A percentile compares a stretch with the other conserved stretches of the same genome.
Evolutionary conservation across 495 filamentous ascomycete genomes (phyloP).

Genomic region (Aspergillus mulundensis): DNA sequence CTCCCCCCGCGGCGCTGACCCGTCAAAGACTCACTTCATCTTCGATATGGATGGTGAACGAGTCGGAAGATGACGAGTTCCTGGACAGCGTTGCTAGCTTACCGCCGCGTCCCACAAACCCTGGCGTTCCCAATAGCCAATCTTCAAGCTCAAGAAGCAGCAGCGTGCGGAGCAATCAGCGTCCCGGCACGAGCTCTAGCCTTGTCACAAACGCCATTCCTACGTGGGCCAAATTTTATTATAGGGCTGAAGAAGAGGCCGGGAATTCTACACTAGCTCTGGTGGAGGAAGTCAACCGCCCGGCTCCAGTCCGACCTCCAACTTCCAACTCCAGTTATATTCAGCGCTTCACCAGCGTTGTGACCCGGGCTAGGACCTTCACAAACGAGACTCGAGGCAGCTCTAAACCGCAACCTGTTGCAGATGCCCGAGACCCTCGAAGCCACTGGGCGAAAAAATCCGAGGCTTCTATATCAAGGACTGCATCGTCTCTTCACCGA

Average conservation of each 20-base stretch:
- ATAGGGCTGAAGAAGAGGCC: slow-evolving; percentile 33
- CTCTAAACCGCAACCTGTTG: slow-evolving; percentile 17
- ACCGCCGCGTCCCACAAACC: slow-evolving; percentile 31
- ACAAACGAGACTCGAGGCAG: slow-evolving; percentile 18
- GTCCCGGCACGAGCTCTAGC: slow-evolving; percentile 42
- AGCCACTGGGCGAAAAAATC: slow-evolving; percentile 39
- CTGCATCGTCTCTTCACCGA: slow-evolving; percentile 23
- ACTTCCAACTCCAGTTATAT: slow-evolving; percentile 32
- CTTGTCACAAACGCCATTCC: slow-evolving; percentile 53
- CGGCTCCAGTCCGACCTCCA: slow-evolving; percentile 26
- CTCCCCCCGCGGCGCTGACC: slow-evolving; percentile 23
- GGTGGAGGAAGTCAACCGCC: slow-evolving; percentile 33
- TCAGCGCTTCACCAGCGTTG: slow-evolving; percentile 27
- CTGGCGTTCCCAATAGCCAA: slow-evolving; percentile 29
- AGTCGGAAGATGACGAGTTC: slow-evolving; percentile 33
- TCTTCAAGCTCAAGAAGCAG: slow-evolving; percentile 37
- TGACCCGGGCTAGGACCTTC: slow-evolving; percentile 18
- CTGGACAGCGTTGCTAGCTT: slow-evolving; percentile 42
- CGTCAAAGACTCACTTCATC: slow-evolving; percentile 35
- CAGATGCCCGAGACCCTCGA: slow-evolving; percentile 41
- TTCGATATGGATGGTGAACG: slow-evolving; percentile 45
- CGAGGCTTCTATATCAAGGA: slow-evolving; percentile 20
- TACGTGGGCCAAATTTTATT: slow-evolving; percentile 47
- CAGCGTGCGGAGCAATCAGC: slow-evolving; percentile 33
- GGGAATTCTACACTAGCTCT: slow-evolving; percentile 32